Percentiles rank a stretch among this genome's conserved stretches.
Evolutionary conservation across 768 basidiomycete genomes (phyloP).

Genomic region (Leccinum fibrillosum): DNA sequence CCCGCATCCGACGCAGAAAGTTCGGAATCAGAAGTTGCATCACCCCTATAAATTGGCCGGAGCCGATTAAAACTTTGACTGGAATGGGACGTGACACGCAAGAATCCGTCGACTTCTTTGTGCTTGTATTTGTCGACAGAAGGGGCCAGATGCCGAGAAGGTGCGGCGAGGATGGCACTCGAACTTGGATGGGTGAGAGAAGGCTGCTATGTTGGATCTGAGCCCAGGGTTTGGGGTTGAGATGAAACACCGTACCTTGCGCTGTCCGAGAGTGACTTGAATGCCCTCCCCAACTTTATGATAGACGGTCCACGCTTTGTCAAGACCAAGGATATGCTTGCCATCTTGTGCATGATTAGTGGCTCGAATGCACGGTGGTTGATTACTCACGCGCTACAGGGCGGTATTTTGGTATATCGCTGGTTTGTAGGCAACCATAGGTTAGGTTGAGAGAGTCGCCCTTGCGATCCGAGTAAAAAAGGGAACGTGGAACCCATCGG

Average conservation of each 20-base stretch:
- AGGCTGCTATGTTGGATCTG: conserved; percentile 35
- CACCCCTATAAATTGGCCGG: conserved; percentile 43
- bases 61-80: conserved; percentile 38
- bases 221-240: conserved; percentile 1
- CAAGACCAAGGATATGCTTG: conserved; percentile 61
- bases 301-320: conserved; percentile 46
- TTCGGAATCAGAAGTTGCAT: conserved; percentile 34
- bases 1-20: conserved; percentile 30
- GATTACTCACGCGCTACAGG: conserved; percentile 51
- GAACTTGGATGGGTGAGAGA: conserved; percentile 57
- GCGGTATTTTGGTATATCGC: conserved; percentile 66
- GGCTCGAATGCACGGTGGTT: conserved; percentile 22
- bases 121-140: conserved; percentile 43
- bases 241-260: conserved; percentile 36
- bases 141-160: conserved; percentile 45
- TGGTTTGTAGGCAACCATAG: conserved; percentile 61
- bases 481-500: conserved; percentile 27
- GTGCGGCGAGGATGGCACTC: conserved; percentile 49
- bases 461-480: conserved; percentile 63
- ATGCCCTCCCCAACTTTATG: conserved; percentile 58
- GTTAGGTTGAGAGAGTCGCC: conserved; percentile 65
- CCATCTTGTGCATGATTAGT: conserved; percentile 48
- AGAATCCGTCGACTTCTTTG: conserved; percentile 64
- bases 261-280: conserved; percentile 48
- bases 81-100: conserved; percentile 51